Base-by-base conservation (phyloP, 495 filamentous ascomycete species). In the Bryoglossum gracile region DNA sequence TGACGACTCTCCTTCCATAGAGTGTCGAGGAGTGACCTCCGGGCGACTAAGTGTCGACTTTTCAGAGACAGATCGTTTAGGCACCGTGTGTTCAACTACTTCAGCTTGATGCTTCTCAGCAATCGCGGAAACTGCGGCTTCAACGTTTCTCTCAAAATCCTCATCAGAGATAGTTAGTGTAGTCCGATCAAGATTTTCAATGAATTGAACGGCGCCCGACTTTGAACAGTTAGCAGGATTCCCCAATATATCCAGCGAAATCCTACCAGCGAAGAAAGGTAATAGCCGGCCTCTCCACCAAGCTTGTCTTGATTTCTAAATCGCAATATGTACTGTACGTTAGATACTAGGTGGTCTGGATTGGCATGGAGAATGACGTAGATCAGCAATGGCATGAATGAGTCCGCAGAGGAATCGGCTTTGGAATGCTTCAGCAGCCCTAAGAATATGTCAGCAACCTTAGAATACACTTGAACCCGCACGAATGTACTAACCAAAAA, bases 291-390 rank as follows among this genome's bases (percentile, higher is more conserved):
- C 69, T 99, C 92, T 4, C 92, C 92, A 35, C 86, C 85, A 0
- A 97, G 78, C 60, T 97, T 99, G 28, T 99, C 94, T 63, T 95
- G 94, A 57, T 96, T 94, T 47, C 92, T 81, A 67, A 99, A 99
- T 16, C 94, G 80, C 34, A 96, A 71, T 48, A 99, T 97, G 63
- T 99, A 99, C 64, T 97, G 92, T 5, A 97, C 89, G 60, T 99
- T 99, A 43, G 89, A 95, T 24, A 96, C 88, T 22, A 99, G 71
- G 63, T 96, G 87, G 36, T 94, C 89, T 0, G 94, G 94, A 56
- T 94, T 95, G 22, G 89, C 88, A 61, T 89, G 85, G 19, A 99
- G 73, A 2, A 97, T 89, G 37, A 95, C 91, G 57, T 94, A 97
- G 38, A 99, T 97, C 47, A 99, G 73, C 46, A 97, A 77, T 0